phyloP scores from a whole-genome alignment of 192 early-diverging fungal genomes.

The Entophlyctis luteolus region DNA sequence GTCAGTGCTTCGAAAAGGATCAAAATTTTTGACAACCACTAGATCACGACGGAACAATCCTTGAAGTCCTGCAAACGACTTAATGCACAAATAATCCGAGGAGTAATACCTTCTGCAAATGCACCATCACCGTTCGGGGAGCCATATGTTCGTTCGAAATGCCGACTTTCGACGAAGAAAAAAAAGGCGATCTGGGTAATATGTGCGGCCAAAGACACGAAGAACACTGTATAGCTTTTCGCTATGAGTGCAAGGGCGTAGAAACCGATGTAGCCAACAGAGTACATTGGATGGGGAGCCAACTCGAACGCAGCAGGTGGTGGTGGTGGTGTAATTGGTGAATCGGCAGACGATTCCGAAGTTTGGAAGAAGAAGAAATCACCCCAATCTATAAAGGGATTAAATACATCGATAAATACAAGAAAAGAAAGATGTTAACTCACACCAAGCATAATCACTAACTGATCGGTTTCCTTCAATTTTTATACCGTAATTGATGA shows the following conservation, averaged over 20 bases:
- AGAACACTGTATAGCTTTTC: slow-evolving; percentile 86
- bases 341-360: slow-evolving; percentile 46
- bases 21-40: slow-evolving; percentile 87
- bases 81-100: background rate
- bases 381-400: slow-evolving; percentile 78
- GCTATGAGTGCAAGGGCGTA: slow-evolving; percentile 91
- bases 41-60: slow-evolving; percentile 80
- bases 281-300: slow-evolving; percentile 99
- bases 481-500: slow-evolving; percentile 95
- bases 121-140: background rate
- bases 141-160: slow-evolving; percentile 67
- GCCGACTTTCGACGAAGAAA: slow-evolving; percentile 87
- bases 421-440: slow-evolving; percentile 35
- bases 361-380: slow-evolving; percentile 89
- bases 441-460: slow-evolving; percentile 97
- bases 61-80: slow-evolving; percentile 48
- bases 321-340: slow-evolving; percentile 58
- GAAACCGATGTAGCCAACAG: slow-evolving; percentile 93
- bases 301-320: slow-evolving; percentile 89
- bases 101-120: slow-evolving; percentile 13
- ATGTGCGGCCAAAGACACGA: slow-evolving; percentile 83
- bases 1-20: slow-evolving; percentile 80
- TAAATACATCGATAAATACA: slow-evolving; percentile 6
- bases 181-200: slow-evolving; percentile 85
- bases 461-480: slow-evolving; percentile 91